Percentiles rank a stretch among this genome's conserved stretches.
phyloP scores from a whole-genome alignment of 148 eudicot genomes.

The Amaranthus cruentus region DNA sequence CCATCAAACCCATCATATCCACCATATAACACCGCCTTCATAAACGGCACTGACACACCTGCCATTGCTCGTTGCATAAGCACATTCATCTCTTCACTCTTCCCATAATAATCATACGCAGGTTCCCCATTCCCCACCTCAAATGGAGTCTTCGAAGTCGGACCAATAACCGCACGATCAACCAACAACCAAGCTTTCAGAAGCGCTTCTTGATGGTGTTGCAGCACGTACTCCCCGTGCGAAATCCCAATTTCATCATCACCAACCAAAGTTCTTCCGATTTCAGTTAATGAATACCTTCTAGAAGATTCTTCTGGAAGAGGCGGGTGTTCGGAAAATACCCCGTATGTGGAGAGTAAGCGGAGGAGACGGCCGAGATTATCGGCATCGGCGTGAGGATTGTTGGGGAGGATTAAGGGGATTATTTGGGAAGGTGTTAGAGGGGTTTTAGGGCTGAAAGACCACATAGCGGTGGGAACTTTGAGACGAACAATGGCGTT shows the following conservation, averaged over 20 bases:
- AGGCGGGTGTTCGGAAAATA: constrained; percentile 36
- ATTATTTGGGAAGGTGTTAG: constrained; percentile 38
- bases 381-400: constrained; percentile 30
- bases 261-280: constrained; percentile 42
- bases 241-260: constrained; percentile 35
- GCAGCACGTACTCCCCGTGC: constrained; percentile 47
- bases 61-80: constrained; percentile 55
- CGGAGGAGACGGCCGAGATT: constrained; percentile 55
- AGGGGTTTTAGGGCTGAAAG: constrained; percentile 37
- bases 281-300: constrained; percentile 41
- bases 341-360: constrained; percentile 42
- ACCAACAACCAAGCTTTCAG: constrained; percentile 45
- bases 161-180: constrained; percentile 41
- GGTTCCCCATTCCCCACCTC: constrained; percentile 53
- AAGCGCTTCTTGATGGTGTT: constrained; percentile 57
- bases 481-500: constrained; percentile 51
- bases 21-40: constrained; percentile 42
- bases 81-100: constrained; percentile 45
- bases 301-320: constrained; percentile 15
- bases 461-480: constrained; percentile 45
- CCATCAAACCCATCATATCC: constrained; percentile 49
- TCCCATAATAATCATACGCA: constrained; percentile 46
- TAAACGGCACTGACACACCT: constrained; percentile 53
- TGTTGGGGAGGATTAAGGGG: constrained; percentile 20
- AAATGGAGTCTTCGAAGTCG: constrained; percentile 38